Conservation (phyloP, 2,329 filamentous ascomycete species). For the Pyrenochaeta sp. region DNA sequence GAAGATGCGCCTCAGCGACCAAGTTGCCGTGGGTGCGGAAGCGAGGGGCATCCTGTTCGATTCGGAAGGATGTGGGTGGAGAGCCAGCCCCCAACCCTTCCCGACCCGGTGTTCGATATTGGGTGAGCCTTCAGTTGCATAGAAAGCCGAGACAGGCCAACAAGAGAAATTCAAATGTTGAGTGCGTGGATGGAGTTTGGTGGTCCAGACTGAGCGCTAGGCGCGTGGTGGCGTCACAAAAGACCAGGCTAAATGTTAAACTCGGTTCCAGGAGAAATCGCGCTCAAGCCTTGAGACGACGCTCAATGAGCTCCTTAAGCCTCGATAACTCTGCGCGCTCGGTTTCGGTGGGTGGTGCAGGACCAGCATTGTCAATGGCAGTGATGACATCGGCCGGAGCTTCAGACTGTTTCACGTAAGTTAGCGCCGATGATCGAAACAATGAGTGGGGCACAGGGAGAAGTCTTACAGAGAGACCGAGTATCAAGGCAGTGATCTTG, state of each 20-base stretch:
- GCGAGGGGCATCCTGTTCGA: conserved; percentile 24
- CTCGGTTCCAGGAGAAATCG: conserved; percentile 21
- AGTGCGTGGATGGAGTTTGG: conserved; percentile 18
- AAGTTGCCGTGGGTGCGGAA: conserved; percentile 21
- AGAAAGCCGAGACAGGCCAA: too few species aligned
- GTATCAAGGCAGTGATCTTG: conserved; percentile 60
- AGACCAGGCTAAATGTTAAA: conserved; percentile 21
- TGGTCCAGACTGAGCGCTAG: conserved; percentile 26
- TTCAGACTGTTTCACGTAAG: conserved; percentile 48
- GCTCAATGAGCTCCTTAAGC: conserved; percentile 42
- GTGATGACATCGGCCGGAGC: conserved; percentile 45
- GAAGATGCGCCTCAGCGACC: conserved; percentile 11
- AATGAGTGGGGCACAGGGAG: conserved; percentile 31
- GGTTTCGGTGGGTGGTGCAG: conserved; percentile 28
- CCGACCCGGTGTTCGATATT: conserved; percentile 4
- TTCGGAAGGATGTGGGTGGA: conserved; percentile 8
- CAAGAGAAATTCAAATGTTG: conserved; percentile 8
- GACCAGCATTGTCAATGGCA: conserved; percentile 37
- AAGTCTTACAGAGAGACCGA: conserved; percentile 68
- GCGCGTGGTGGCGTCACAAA: conserved; percentile 24
- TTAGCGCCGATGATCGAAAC: conserved; percentile 46
- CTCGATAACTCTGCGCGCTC: conserved; percentile 41
- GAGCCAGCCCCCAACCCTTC: conserved; percentile 11
- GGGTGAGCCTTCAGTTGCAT: too few species aligned
- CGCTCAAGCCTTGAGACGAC: conserved; percentile 35